Evolutionary conservation across 441 rosid species (phyloP).

Genomic region (Iberis amara): DNA sequence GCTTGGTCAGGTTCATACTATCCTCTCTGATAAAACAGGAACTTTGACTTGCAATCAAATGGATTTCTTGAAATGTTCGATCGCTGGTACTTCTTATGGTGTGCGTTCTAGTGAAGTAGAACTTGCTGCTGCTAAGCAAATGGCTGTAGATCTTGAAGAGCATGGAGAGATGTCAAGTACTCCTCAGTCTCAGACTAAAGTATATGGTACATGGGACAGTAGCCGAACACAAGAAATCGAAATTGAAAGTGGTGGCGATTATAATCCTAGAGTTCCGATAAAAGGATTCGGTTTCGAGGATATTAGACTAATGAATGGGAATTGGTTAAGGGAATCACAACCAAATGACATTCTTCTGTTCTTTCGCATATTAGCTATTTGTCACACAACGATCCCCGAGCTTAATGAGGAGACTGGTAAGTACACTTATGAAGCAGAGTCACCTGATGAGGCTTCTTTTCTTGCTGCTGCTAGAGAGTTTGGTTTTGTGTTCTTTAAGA

Average conservation of each 20-base stretch:
- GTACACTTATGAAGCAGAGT: constrained; percentile 77
- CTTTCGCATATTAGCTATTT: constrained; percentile 67
- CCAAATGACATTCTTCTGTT: constrained; percentile 47
- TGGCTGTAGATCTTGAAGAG: constrained; percentile 66
- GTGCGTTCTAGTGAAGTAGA: constrained; percentile 70
- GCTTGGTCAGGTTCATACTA: constrained; percentile 82
- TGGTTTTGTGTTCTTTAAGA: constrained; percentile 77
- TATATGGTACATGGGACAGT: constrained; percentile 38
- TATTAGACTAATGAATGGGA: constrained; percentile 60
- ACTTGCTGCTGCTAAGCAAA: constrained; percentile 72
- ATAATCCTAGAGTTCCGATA: constrained; percentile 37
- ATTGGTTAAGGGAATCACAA: constrained; percentile 66
- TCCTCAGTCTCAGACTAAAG: constrained; percentile 31
- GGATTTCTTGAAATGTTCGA: constrained; percentile 89
- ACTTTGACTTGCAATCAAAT: constrained; percentile 92
- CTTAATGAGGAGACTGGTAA: constrained; percentile 58
- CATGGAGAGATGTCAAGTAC: constrained; percentile 33
- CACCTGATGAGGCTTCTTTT: constrained; percentile 88
- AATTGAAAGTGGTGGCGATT: constrained; percentile 47
- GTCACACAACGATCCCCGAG: constrained; percentile 92
- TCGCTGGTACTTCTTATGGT: constrained; percentile 77
- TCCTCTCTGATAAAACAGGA: constrained; percentile 90
- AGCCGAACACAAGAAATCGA: constrained; percentile 54
- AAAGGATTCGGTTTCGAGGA: constrained; percentile 88
- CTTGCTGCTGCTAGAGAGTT: constrained; percentile 90